Conservation (phyloP, 2,329 filamentous ascomycete species). For the Ceratocystis eucalypticola region DNA sequence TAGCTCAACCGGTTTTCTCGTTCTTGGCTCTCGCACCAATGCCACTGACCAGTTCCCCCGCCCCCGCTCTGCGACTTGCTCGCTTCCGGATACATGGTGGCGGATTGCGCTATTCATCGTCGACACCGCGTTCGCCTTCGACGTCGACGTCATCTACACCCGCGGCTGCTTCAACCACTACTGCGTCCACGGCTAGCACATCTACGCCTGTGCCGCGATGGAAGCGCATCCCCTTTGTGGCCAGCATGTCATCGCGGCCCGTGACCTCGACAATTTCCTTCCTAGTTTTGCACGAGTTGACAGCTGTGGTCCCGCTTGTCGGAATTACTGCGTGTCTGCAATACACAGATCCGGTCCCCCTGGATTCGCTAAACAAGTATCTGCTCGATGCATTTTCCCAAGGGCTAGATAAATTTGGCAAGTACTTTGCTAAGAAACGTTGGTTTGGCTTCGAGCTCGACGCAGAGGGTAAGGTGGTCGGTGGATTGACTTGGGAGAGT, state of each 20-base stretch:
- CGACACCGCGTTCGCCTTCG: not conserved
- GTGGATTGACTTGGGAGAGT: slow-evolving; percentile 25
- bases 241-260: slow-evolving; percentile 59
- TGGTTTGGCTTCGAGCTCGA: slow-evolving; percentile 53
- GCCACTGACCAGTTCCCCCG: not conserved
- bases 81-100: not conserved
- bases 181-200: not conserved
- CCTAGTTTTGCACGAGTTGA: slow-evolving; percentile 80
- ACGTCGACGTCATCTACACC: not conserved
- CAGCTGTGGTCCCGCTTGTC: slow-evolving; percentile 67
- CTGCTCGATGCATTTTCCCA: slow-evolving; percentile 41
- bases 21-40: not conserved
- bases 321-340: slow-evolving; percentile 67
- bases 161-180: not conserved
- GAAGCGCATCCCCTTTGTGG: slow-evolving; percentile 40
- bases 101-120: not conserved
- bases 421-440: slow-evolving; percentile 63
- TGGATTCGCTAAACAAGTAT: slow-evolving; percentile 36
- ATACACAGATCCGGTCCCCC: slow-evolving; percentile 60
- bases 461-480: slow-evolving; percentile 28
- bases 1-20: no score
- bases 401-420: slow-evolving; percentile 60
- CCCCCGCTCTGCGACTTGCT: not conserved
- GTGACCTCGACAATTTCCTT: slow-evolving; percentile 75
- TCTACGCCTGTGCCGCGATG: not conserved